Base-by-base conservation (phyloP, 441 rosid genomes). In the Geranium incanum region DNA sequence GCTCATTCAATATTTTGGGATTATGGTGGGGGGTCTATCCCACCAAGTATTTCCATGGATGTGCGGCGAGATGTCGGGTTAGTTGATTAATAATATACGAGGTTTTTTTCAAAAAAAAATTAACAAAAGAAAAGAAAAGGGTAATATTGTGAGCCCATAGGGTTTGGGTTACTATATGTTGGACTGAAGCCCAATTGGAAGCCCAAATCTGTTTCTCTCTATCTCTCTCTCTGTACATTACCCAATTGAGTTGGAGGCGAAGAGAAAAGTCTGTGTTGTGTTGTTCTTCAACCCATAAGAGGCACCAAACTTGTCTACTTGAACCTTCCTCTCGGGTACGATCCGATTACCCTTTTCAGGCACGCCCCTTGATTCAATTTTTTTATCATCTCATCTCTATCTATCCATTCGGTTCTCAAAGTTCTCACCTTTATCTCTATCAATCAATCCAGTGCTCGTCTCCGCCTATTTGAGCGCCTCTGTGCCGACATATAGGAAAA, bases 201-300 rank as follows among this genome's bases (percentile, higher is more conserved):
- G 36, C 65, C 65, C 65, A 59, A 2, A 59, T 18, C 36, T 59
- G 33, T 18, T 19, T 11, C 45, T 43, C 66, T 76, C 64, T 23
- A 48, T 12, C 23, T 64, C 69, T 64, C 69, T 55, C 13, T 48
- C 41, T 18, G 65, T 52, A 11, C 57, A 37, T 70, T 57, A 37
- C 76, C 76, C 19, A 71, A 3, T 48, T 39, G 74, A 69, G 80
- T 71, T 77, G 78, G 80, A 77, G 72, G 83, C 80, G 41, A 71
- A 74, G 73, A 57, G 71, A 68, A 21, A 21, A 69, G 23, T 12
- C 67, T 48, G 33, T 28, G 33, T 28, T 48, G 60, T 64, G 69
- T 67, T 71, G 43, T 75, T 66, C 23, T 43, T n/a, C 38, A 5
- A 65, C 41, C 43, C 36, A 50, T 69, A 45, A 15, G 50, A 68